Evolutionary conservation across 257 asterid species (phyloP), one percentile per base, ranked within the genome.

Genomic region (Solanum clarkiae): DNA sequence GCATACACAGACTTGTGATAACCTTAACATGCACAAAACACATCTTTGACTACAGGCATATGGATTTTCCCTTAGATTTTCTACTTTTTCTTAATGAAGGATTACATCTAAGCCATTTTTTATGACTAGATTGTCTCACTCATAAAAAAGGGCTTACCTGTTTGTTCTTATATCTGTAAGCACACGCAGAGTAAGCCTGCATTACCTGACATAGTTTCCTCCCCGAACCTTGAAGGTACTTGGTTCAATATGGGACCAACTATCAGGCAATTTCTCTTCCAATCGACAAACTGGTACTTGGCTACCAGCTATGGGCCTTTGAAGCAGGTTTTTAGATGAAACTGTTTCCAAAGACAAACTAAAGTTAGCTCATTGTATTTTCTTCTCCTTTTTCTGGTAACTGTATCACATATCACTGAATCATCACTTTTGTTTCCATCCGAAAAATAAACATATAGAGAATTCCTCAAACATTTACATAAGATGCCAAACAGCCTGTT

Each of bases 161-260:
- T 62, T 22, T 22, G 69, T 62, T 62, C 6, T 62, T 68, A 9
- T 40, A 42, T 40, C 79, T 70, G 80, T 42, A 70, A 18, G 80
- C 20, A 71, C 42, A 22, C n/a, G 3, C 14, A 32, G 81, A 36
- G 36, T 53, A 54, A 62, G 82, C 44, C 54, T 22, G 16, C 69
- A 44, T 49, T 87, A 97, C 99, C 94, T 94, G 81, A 91, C 86
- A 88, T 94, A 97, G 85, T 90, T 97, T 51, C 91, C 92, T 77
- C 95, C 98, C 82, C 99, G 91, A 74, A 95, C 91, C 88, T 91
- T 92, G 86, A 95, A 95, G 77, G 93, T 91, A 85, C 95, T 92
- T 1, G 99, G 97, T 86, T 94, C 98, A 77, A 95, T 89, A 5
- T 86, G 93, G 24, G 98, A 95, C 99, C 99, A 97, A 90, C 93